Base-by-base conservation (phyloP, 352 stramenopile genomes). In the Phytophthora sojae region DNA sequence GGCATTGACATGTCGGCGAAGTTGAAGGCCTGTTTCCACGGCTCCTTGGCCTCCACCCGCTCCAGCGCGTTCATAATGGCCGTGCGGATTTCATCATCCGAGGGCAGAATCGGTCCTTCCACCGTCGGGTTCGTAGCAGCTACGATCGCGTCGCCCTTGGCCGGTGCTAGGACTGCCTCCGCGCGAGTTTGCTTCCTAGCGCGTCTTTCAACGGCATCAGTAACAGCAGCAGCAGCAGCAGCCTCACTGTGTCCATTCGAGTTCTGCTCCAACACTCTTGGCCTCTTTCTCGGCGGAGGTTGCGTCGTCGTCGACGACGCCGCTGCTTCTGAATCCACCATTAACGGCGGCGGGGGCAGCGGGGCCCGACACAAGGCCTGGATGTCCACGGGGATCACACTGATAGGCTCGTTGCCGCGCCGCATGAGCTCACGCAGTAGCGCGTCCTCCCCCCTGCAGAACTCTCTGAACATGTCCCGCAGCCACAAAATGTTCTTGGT, bases 401-500 rank as follows among this genome's bases (percentile, higher is more conserved):
- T 76, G 49, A 84, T 76, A 3, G 42, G 45, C 14, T 73, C 60
- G n/a, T 56, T 23, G 6, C 71, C 71, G 1, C 52, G 54, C 2
- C 49, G 53, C 21, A 79, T 21, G 45, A 82, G 82, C 53, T 71
- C 67, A 3, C 35, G 14, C 12, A 85, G 17, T 19, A 69, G 29
- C 1, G 55, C n/a, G 12, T 82, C 64, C 0, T 67, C 53, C 6
- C 77, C 75, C 3, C 39, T 57, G 35, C 65, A 74, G 29, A 82
- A 85, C 23, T 85, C 74, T 9, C 58, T 5, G 55, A 69, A 81
- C 35, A 85, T 71, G 14, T 73, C 55, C 11, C 66, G 37, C 23
- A 85, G 51, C 74, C 66, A 77, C 53, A 75, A 23, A 30, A 84
- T 69, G 71, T 84, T 81, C 50, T 72, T 80, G n/a, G 73, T 82